Evolutionary conservation across 192 early-diverging fungal species (phyloP), one percentile per base, ranked within the genome.

Genomic region (Coemansia erecta): DNA sequence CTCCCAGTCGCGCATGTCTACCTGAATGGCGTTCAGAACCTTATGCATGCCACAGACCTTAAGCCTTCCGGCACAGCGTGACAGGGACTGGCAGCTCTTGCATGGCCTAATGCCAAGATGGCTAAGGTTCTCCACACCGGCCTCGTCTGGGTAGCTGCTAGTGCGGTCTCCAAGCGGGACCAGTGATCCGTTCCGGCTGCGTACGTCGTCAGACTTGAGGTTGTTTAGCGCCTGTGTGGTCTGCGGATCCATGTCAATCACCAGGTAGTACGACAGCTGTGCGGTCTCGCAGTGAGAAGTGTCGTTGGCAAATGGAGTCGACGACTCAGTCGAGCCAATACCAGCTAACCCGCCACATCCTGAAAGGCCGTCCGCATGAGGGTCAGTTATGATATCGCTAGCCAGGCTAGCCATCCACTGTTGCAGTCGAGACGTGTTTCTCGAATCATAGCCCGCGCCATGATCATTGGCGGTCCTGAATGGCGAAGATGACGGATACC

Each of bases 1-100:
- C 56, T 73, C 77, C 77, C 77, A 80, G 61, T 80, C 77, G 17
- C 77, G 77, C 77, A 80, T 80, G 53, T 80, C 77, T 7, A 73
- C 61, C 22, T 56, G 63, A 14, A 68, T 57, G n/a, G 56, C 53
- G 19, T 49, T 35, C n/a, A 79, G 31, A 9, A 65, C 66, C 63
- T 58, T 61, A 61, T 79, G 76, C 17, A 72, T 60, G 3, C 70
- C 63, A 14, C 76, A 79, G 26, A 67, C 18, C 39, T 35, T 59
- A 24, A 46, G 28, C 1, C 23, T 31, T 6, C 63, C 62, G 15
- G 51, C 49, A 7, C 45, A 35, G 39, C 33, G 62, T 24, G 66
- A 41, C 22, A 69, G 23, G 4, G 11, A 17, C 35, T 44, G 55
- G 50, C 76, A 79, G 7, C 40, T 49, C 17, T 54, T 53, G 47